phyloP scores from a whole-genome alignment of 306 rosid species.

The Hylodesmum podocarpum region DNA sequence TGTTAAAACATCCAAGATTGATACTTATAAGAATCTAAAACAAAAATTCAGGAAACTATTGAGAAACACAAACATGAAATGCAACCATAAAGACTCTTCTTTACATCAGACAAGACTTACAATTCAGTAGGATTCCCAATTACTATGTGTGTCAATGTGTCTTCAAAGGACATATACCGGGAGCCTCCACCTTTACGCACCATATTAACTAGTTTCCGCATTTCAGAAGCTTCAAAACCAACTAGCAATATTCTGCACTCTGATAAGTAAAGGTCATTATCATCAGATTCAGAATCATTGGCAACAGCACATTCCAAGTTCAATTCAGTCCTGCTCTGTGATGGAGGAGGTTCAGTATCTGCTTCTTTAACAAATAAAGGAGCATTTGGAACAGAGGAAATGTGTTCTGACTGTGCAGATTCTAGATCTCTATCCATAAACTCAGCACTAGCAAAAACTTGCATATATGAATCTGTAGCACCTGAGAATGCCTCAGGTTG shows the following conservation, averaged over 20 bases:
- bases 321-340: constrained; percentile 44
- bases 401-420: constrained; percentile 55
- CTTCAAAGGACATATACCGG: constrained; percentile 69
- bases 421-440: constrained; percentile 56
- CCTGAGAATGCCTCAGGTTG: constrained; percentile 57
- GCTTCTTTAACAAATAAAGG: constrained; percentile 46
- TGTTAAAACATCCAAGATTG: constrained; percentile 1
- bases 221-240: constrained; percentile 84
- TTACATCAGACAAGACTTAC: constrained; percentile 45
- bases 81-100: constrained; percentile 15
- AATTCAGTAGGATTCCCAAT: constrained; percentile 79
- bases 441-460: constrained; percentile 45
- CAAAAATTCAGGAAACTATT: constrained; percentile 2
- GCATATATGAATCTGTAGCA: constrained; percentile 49
- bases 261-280: constrained; percentile 77
- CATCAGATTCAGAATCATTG: constrained; percentile 86
- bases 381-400: constrained; percentile 40
- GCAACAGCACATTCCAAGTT: constrained; percentile 64
- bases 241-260: constrained; percentile 76
- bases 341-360: constrained; percentile 44
- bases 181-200: constrained; percentile 93
- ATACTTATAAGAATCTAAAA: neutral
- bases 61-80: constrained; percentile 12
- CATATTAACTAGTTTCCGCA: constrained; percentile 85
- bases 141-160: constrained; percentile 82